Conservation (phyloP, 176 grass and related monocot species). For the Musa troglodytarum region DNA sequence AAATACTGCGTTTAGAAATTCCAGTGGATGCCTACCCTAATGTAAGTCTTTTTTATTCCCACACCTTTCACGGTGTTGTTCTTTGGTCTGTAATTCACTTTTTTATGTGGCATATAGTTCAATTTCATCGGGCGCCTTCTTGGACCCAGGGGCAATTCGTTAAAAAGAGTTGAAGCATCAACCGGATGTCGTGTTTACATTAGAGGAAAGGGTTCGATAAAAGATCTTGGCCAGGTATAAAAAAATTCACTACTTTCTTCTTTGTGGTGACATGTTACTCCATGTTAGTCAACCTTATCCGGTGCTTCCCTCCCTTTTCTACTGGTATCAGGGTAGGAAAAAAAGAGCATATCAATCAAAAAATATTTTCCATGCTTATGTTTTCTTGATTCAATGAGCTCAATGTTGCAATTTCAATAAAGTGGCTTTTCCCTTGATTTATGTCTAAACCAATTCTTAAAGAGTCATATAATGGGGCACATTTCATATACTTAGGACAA, state of each 20-base stretch:
- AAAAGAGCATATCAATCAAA: too few species aligned
- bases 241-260: background rate
- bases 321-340: background rate
- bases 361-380: background rate
- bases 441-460: too few species aligned
- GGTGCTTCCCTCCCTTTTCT: background rate
- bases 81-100: conserved; percentile 13
- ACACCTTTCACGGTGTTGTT: background rate
- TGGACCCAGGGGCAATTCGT: conserved; percentile 69
- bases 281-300: background rate
- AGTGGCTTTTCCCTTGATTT: too few species aligned
- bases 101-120: conserved; percentile 46
- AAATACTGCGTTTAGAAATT: conserved; percentile 84
- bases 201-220: conserved; percentile 76
- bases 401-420: too few species aligned
- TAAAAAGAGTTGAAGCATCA: conserved; percentile 77
- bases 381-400: background rate
- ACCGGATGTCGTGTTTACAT: conserved; percentile 85
- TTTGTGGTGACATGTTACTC: background rate
- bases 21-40: conserved; percentile 70
- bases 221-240: conserved; percentile 65
- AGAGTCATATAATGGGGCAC: too few species aligned
- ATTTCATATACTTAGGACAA: too few species aligned
- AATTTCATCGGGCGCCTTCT: conserved; percentile 86
- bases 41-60: conserved; percentile 31